These are phyloP conservation scores for Erodium chrysanthum DNA, from an alignment of 441 rosid genomes.

Conservation along the genomic window DNA sequence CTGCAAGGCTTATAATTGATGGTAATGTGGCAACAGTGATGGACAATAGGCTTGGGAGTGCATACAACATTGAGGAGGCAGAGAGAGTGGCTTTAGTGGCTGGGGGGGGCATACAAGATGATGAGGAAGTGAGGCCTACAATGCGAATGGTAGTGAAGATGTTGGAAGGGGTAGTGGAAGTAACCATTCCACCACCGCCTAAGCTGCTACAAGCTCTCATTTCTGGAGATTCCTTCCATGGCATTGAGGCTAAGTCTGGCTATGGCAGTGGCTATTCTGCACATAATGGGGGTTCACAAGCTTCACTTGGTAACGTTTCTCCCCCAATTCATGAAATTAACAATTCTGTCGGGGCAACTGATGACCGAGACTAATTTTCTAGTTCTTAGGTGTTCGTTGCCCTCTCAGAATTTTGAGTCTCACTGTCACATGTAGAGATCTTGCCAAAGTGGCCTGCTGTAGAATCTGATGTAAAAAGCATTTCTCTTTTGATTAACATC, in stretches of 20 bases:
- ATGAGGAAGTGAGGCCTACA: slow-evolving; percentile 59
- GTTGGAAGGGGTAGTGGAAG: slow-evolving; percentile 72
- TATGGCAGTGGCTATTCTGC: slow-evolving; percentile 34
- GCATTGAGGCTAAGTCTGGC: slow-evolving; percentile 31
- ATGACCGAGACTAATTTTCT: too few species aligned
- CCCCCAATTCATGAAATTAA: too few species aligned
- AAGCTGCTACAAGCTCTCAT: slow-evolving; percentile 68
- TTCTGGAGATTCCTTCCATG: slow-evolving; percentile 58
- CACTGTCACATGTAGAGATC: too few species aligned
- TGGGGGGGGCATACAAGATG: slow-evolving; percentile 78
- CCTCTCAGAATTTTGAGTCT: too few species aligned
- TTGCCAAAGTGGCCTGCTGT: too few species aligned
- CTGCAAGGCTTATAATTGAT: slow-evolving; percentile 53
- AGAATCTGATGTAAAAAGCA: too few species aligned
- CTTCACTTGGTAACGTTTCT: too few species aligned
- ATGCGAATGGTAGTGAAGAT: slow-evolving; percentile 74
- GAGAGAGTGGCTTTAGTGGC: slow-evolving; percentile 58
- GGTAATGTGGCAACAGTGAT: slow-evolving; percentile 53
- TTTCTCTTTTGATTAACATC: too few species aligned
- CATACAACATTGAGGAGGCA: slow-evolving; percentile 46
- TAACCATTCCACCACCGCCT: slow-evolving; percentile 57
- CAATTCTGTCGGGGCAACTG: too few species aligned
- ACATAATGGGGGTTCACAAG: slow-evolving; percentile 15
- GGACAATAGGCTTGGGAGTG: slow-evolving; percentile 43
- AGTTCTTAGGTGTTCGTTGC: too few species aligned